Evolutionary conservation across 768 basidiomycete genomes (phyloP), one percentile per base, ranked within the genome.

Genomic region (Suillus placidus): DNA sequence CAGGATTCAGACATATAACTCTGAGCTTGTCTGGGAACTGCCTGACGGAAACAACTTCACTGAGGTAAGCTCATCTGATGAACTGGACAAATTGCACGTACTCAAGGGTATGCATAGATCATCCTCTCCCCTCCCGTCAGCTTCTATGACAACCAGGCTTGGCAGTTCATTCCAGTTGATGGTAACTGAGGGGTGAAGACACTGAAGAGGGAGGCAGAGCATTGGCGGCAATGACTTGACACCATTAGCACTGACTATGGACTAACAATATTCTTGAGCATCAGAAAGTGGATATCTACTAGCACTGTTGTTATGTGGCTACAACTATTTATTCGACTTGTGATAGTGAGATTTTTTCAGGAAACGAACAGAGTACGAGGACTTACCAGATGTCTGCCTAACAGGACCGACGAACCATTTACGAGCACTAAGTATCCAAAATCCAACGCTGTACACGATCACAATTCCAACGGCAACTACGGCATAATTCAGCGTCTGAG

Each of bases 381-480:
- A 73, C 83, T 12, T 68, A 87, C 87, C 84, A 64, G 78, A 78
- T 60, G 90, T 89, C 73, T 89, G 89, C 74, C 83, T 85, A 18
- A 90, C 76, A 6, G 91, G 91, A 0, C 91, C 91, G 1, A 77
- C 81, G 72, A 91, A 93, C 88, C 88, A 91, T 70, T 84, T 88
- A 60, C 89, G 79, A 12, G 91, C 91, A 71, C 86, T 89, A 63
- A 90, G 20, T 5, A 89, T 54, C 91, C 91, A 93, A 71, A 88
- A 88, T 0, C 85, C 85, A n/a, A 89, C 71, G 63, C 86, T 83
- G 74, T 91, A 91, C 2, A 76, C 64, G 4, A 90, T 71, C 18
- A 94, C 88, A 68, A 92, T 90, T 0, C 88, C 90, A 30, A 92
- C 89, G 4, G 91, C 92, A 10, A 92, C 91, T 49, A 88, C 82